phyloP scores from a whole-genome alignment of 2,329 filamentous ascomycete genomes.

The Delphinella strobiligena region DNA sequence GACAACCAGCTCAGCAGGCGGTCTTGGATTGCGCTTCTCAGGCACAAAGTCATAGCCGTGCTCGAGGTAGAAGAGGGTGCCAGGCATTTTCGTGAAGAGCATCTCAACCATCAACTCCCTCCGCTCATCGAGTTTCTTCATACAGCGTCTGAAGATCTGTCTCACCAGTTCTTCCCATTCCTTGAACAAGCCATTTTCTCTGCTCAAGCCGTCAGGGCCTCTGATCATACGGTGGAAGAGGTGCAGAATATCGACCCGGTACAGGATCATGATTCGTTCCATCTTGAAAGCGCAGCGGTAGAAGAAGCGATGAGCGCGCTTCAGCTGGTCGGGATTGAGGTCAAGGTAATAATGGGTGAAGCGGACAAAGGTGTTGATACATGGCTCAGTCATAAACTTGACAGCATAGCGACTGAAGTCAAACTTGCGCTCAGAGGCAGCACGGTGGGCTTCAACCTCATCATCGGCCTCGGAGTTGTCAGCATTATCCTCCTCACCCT shows the following conservation, averaged over 20 bases:
- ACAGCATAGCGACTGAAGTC: conserved; percentile 76
- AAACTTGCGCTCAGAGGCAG: conserved; percentile 77
- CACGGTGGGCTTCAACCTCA: conserved; percentile 54
- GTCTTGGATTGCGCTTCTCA: conserved; percentile 49
- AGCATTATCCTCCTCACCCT: conserved; percentile 32
- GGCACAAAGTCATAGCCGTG: conserved; percentile 79
- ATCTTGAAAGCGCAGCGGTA: conserved; percentile 93
- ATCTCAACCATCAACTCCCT: conserved; percentile 75
- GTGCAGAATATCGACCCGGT: conserved; percentile 79
- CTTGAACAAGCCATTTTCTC: conserved; percentile 49
- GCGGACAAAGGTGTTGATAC: conserved; percentile 76
- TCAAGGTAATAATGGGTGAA: conserved; percentile 75
- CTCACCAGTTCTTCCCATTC: conserved; percentile 87
- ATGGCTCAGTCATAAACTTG: conserved; percentile 71
- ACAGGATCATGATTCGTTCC: conserved; percentile 78
- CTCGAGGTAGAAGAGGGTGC: conserved; percentile 76
- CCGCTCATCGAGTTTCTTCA: conserved; percentile 74
- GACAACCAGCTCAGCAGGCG: conserved; percentile 75
- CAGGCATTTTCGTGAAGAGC: conserved; percentile 83
- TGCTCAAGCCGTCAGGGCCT: conserved; percentile 65
- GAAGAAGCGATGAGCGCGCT: conserved; percentile 86
- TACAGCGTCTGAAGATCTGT: conserved; percentile 69
- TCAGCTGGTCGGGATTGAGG: conserved; percentile 66
- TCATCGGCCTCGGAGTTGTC: conserved; percentile 55
- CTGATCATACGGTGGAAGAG: conserved; percentile 87